A percentile compares a stretch with the other conserved stretches of the same genome.
Conservation (phyloP, 106 monocot species). For the Gastrodia elata region DNA sequence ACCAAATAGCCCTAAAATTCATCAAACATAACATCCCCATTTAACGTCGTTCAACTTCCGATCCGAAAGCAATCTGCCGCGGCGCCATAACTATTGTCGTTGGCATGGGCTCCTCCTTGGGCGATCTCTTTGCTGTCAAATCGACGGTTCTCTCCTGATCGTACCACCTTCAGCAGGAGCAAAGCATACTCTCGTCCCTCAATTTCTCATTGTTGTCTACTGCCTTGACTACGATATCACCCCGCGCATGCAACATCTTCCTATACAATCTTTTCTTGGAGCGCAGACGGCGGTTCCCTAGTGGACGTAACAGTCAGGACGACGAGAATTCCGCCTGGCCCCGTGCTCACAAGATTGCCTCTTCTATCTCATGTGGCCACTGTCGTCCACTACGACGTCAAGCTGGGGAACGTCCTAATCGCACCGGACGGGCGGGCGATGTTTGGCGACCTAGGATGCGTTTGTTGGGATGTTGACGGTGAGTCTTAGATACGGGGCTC, state of each 20-base stretch:
- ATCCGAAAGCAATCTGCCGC: too few species aligned
- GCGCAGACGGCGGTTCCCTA: constrained; percentile 49
- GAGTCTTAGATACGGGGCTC: constrained; percentile 14
- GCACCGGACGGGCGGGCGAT: constrained; percentile 23
- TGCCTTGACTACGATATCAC: constrained; percentile 37
- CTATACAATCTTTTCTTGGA: constrained; percentile 61
- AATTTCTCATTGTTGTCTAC: constrained; percentile 20
- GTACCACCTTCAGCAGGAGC: constrained; percentile 14
- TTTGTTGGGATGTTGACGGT: background rate
- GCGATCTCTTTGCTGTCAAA: constrained; percentile 33
- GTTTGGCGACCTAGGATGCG: constrained; percentile 14
- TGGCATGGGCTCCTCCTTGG: constrained; percentile 20
- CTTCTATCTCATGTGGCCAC: constrained; percentile 34
- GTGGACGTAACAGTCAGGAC: constrained; percentile 30
- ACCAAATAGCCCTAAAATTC: too few species aligned
- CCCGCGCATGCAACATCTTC: background rate
- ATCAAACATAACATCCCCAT: too few species aligned
- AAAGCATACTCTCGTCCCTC: constrained; percentile 24
- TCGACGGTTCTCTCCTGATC: constrained; percentile 21
- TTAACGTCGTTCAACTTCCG: too few species aligned
- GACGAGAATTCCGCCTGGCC: constrained; percentile 17
- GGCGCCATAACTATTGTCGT: constrained; percentile 38
- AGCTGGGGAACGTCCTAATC: constrained; percentile 52
- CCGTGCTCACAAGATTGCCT: constrained; percentile 27
- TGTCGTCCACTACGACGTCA: constrained; percentile 69